Evolutionary conservation across 352 stramenopile genomes (phyloP), one percentile per base, ranked within the genome.

Genomic region (Discostella stelligera): DNA sequence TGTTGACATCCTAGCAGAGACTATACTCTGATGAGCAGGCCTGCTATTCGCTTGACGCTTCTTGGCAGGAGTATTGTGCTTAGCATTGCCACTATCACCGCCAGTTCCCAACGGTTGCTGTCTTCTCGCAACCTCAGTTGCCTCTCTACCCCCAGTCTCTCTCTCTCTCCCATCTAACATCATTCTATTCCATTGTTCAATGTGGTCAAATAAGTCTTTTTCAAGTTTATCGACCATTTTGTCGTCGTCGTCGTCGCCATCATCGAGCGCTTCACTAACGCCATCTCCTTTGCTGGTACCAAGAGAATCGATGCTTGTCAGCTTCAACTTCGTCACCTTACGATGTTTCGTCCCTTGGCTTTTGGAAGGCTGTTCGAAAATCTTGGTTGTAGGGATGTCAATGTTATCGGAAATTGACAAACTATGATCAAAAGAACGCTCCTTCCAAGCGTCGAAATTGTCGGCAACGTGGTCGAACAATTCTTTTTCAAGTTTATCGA

Each of bases 141-240:
- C 37, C 37, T 44, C 37, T 14, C 13, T 44, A 14, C 37, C 37
- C 37, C n/a, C n/a, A n/a, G n/a, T n/a, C n/a, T 44, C 37, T 3
- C 11, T 10, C 37, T 44, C 37, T 14, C 37, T 44, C 37, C 11
- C 11, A 3, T 44, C 37, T 11, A 14, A 10, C 37, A 59, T 14
- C 52, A 16, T 32, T 11, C 5, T 10, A 2, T 59, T 59, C 49
- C 8, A 56, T 59, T 59, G 10, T 27, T 59, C 52, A 59, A 59
- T 10, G 18, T 39, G 3, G 11, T 59, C 14, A 30, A 59, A 37
- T 30, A 59, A 32, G 14, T 59, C 52, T n/a, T 59, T 59, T 59
- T 59, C 52, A 27, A 21, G 10, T 16, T 59, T 20, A 27, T 14
- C 52, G 2, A 30, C 3, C 52, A 59, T 27, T 18, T 23, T 5